Conservation (phyloP, 768 basidiomycete genomes). For the Collybia sordida region DNA sequence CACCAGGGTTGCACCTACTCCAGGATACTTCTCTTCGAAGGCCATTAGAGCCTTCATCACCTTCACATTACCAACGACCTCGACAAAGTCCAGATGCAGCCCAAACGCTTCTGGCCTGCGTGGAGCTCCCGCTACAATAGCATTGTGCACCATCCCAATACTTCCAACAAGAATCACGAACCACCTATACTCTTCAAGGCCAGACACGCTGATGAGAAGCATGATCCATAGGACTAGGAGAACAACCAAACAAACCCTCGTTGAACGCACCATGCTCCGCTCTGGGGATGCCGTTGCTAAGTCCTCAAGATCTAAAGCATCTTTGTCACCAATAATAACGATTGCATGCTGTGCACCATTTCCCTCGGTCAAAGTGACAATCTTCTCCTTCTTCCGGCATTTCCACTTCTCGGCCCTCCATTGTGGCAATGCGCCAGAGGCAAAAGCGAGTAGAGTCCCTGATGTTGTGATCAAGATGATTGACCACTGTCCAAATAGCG, state of each 20-base stretch:
- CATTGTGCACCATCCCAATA: conserved; percentile 11
- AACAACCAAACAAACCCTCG: neutral
- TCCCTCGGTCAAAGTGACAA: conserved; percentile 25
- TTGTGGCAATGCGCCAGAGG: conserved; percentile 23
- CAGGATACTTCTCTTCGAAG: neutral
- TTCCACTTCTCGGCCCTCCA: conserved; percentile 30
- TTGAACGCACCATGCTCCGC: neutral
- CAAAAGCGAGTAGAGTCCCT: conserved; percentile 24
- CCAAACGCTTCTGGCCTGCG: conserved; percentile 3
- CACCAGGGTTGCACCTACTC: neutral
- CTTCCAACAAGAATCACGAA: conserved; percentile 2
- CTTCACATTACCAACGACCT: neutral
- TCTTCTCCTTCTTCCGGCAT: conserved; percentile 16
- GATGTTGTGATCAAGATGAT: conserved; percentile 24
- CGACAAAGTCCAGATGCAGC: conserved; percentile 1
- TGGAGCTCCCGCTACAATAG: conserved; percentile 2
- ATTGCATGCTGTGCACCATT: conserved; percentile 26
- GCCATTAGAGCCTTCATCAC: conserved; percentile 1
- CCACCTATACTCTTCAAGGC: conserved; percentile 4
- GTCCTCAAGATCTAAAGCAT: conserved; percentile 24
- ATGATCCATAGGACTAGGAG: neutral
- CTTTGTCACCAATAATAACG: conserved; percentile 25
- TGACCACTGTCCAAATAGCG: conserved; percentile 22
- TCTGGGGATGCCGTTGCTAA: conserved; percentile 19
- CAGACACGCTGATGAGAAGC: neutral